Percentiles rank a stretch among this genome's conserved stretches.
Evolutionary conservation across 2,329 filamentous ascomycete species (phyloP).

Genomic region (Periglandula ipomoeae): DNA sequence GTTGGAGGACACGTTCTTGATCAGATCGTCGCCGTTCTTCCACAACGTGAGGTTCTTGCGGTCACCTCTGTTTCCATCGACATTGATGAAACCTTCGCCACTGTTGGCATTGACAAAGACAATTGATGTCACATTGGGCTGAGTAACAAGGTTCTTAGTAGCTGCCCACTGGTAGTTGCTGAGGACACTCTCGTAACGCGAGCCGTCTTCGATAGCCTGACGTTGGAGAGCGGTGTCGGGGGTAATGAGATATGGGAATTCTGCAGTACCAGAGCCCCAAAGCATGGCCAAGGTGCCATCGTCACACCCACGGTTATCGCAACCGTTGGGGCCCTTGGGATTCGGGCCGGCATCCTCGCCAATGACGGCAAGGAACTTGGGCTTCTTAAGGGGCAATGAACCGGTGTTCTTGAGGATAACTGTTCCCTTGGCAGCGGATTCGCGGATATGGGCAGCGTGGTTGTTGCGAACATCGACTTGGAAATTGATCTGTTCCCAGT

Average conservation of each 20-base stretch:
- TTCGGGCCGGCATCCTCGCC: constrained; percentile 78
- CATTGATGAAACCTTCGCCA: constrained; percentile 77
- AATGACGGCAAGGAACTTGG: constrained; percentile 66
- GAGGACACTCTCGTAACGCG: constrained; percentile 56
- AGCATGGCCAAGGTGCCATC: constrained; percentile 60
- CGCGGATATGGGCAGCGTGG: constrained; percentile 64
- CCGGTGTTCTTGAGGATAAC: constrained; percentile 84
- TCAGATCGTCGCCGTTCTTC: constrained; percentile 70
- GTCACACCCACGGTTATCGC: constrained; percentile 55
- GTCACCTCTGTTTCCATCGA: constrained; percentile 80
- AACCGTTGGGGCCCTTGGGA: constrained; percentile 68
- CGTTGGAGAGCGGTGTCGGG: constrained; percentile 61
- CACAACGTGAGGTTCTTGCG: constrained; percentile 89
- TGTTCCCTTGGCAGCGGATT: constrained; percentile 69
- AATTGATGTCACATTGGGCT: constrained; percentile 61
- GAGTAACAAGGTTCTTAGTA: constrained; percentile 49
- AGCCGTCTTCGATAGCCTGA: constrained; percentile 50
- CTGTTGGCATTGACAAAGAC: constrained; percentile 85
- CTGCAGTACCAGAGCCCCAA: constrained; percentile 68
- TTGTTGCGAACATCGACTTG: constrained; percentile 76
- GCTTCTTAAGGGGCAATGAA: constrained; percentile 66
- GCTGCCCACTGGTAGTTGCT: constrained; percentile 55
- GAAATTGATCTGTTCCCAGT: constrained; percentile 61
- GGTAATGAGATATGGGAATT: constrained; percentile 68
- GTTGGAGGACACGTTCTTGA: constrained; percentile 66